Evolutionary conservation across 306 rosid species (phyloP).

Genomic region (Inga oerstediana): DNA sequence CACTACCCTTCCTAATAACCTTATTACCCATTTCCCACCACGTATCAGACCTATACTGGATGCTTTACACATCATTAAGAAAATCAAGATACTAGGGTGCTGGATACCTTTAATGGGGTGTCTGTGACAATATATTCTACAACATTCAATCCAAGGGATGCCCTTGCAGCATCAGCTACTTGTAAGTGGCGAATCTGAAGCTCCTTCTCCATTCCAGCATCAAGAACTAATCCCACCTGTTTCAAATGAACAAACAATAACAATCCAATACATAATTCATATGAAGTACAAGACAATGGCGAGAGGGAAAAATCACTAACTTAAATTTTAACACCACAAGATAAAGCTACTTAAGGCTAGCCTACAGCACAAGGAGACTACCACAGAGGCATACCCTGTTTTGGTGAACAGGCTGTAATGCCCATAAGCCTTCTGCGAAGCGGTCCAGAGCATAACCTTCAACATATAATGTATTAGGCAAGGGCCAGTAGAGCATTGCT

Average conservation of each 20-base stretch:
- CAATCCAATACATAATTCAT: not conserved
- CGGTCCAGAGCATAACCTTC: conserved; percentile 53
- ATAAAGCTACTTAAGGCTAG: not conserved
- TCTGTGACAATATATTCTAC: conserved; percentile 81
- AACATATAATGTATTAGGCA: conserved; percentile 74
- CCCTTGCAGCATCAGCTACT: conserved; percentile 90
- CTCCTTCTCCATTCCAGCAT: conserved; percentile 83
- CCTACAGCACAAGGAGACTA: not conserved
- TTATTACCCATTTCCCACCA: not conserved
- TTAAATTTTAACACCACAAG: not conserved
- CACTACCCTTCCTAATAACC: no score
- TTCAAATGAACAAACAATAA: conserved; percentile 29
- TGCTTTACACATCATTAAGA: conserved; percentile 14
- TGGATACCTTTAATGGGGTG: conserved; percentile 68
- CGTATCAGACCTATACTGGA: not conserved
- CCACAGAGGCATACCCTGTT: conserved; percentile 55
- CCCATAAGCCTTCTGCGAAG: conserved; percentile 69
- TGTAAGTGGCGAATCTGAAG: conserved; percentile 84
- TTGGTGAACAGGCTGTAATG: conserved; percentile 81
- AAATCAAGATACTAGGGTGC: conserved; percentile 17
- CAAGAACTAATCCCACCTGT: conserved; percentile 90
- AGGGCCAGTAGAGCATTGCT: conserved; percentile 93
- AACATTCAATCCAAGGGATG: conserved; percentile 91
- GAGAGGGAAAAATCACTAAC: not conserved
- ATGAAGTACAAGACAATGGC: conserved; percentile 41